Base-by-base conservation (phyloP, 2,329 filamentous ascomycete species). In the Cytospora leucostoma region DNA sequence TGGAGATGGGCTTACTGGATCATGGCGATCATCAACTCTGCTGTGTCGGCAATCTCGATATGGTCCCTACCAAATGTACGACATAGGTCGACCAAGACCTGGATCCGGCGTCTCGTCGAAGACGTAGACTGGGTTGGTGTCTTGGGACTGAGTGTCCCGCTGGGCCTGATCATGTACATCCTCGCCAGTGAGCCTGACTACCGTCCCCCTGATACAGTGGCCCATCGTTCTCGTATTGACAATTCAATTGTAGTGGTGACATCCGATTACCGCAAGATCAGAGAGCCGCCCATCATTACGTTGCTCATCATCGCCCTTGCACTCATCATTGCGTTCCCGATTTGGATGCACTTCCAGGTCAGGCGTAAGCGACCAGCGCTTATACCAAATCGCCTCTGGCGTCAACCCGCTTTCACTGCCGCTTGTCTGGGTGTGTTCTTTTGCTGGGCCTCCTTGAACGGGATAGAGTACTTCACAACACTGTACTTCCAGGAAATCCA, bases 321-420 rank as follows among this genome's bases (percentile, higher is more conserved):
- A 1, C 65, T 81, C 3, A 71, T 87, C 0, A 78, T 78, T 0
- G 70, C 72, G 0, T 88, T 88, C 64, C 76, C 82, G 0, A 69
- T 79, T 21, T 88, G 85, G 85, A 81, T 85, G 63, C 73, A 76
- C 2, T 74, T 76, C 2, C 85, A 84, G 59, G 80, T 80, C 34
- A 77, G 72, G 7, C 70, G 73, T 0, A 74, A 75, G 2, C 76
- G 77, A 7, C 81, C 85, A 15, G 84, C 84, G 0, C 70, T 88
- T 3, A 86, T 88, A 5, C 85, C 86, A 0, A 88, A 88, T 66
- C 79, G 77, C 0, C 72, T 88, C 0, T 88, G 85, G 86, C 77
- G 74, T 4, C 86, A 85, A 35, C 71, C 73, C 0, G 74, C 81
- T 2, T 88, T 88, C 66, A 82, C 82, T 0, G 77, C 76, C 1